Evolutionary conservation across 31 red algal species (phyloP), one percentile per base, ranked within the genome.

Genomic region (Endocladia muricata): DNA sequence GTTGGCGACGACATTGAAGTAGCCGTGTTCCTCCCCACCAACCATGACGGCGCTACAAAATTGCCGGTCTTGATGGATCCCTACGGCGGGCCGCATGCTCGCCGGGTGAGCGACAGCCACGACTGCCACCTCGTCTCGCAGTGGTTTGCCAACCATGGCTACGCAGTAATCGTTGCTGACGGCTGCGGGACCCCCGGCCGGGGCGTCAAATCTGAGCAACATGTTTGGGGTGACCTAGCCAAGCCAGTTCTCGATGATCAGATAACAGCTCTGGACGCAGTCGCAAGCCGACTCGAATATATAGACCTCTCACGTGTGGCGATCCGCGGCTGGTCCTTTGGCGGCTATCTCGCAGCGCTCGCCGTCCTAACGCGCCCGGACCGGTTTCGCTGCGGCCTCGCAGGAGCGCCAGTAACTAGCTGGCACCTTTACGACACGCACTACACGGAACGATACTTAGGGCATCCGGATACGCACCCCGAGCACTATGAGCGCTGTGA

Each of bases 371-470:
- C 47, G 32, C 25, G 23, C n/a, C 23, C 34, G 22, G 68, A 52
- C 23, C 19, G 23, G 25, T 55, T 73, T 52, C n/a, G 19, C n/a
- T 47, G 62, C 2, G 83, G 61, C 2, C 54, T 86, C 37, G 73
- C 49, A n/a, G 83, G 73, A 8, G 83, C 83, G 19, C 83, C 83
- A 2, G 83, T 86, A 17, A 59, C 77, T 2, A 32, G 80, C 40
- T 86, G 73, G 73, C 22, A 40, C 39, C 39, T 48, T 37, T 86
- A 86, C 66, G 71, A 86, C 41, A 39, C 73, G 49, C 44, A 31
- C 17, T 86, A 86, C 37, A 81, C 83, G 3, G 83, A 86, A 56
- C 48, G 83, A 1, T 75, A 81, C 54, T 23, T 86, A 33, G 74
- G 74, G 13, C n/a, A 35, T 25, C 56, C 62, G 38, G 35, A 61